Evolutionary conservation across 306 rosid genomes (phyloP).

Genomic region (Benincasa hispida): DNA sequence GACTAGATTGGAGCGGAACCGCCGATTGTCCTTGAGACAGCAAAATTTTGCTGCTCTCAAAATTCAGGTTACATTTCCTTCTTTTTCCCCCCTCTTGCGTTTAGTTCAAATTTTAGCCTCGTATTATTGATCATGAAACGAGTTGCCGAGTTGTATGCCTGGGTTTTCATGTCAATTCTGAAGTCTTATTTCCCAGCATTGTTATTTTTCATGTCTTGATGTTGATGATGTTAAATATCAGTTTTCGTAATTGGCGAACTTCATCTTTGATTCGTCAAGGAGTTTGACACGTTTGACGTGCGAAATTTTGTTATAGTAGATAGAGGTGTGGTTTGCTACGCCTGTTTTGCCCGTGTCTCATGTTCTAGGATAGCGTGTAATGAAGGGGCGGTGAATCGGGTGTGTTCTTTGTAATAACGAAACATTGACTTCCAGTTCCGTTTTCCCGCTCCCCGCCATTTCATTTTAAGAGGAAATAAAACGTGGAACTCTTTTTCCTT

Average conservation of each 20-base stretch:
- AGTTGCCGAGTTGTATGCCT: background rate
- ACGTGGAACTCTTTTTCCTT: background rate
- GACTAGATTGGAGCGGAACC: conserved; percentile 75
- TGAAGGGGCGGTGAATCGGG: background rate
- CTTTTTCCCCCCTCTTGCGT: background rate
- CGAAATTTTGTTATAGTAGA: background rate
- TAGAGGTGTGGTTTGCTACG: background rate
- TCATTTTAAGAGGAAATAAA: background rate
- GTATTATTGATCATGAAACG: background rate
- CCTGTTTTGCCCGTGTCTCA: background rate
- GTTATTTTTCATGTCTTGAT: background rate
- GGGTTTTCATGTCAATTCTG: background rate
- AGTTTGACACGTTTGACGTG: background rate
- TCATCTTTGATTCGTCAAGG: background rate
- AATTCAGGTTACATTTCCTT: conserved; percentile 44
- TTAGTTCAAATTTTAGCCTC: background rate
- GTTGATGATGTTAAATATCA: background rate
- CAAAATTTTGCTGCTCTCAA: conserved; percentile 59
- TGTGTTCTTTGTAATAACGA: background rate
- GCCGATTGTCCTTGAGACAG: conserved; percentile 48
- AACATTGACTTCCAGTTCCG: background rate
- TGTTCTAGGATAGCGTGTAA: background rate
- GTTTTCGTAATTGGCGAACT: background rate
- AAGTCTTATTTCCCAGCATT: background rate
- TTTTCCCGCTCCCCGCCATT: background rate